Conservation (phyloP, 2,329 filamentous ascomycete genomes). For the Pyrenophora tritici-repentis region DNA sequence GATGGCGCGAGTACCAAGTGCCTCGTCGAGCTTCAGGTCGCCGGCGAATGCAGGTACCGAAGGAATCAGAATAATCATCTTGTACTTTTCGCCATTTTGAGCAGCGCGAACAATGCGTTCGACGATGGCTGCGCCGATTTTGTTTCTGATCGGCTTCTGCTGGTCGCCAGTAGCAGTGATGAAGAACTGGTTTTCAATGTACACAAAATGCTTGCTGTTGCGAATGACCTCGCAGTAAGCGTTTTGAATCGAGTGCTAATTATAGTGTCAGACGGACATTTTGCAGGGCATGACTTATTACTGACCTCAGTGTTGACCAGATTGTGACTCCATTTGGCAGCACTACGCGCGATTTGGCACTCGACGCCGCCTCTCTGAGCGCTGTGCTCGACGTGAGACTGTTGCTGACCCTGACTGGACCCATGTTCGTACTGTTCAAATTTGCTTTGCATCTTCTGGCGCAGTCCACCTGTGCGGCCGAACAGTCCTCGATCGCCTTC, state of each 20-base stretch:
- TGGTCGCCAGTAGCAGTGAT: conserved; percentile 77
- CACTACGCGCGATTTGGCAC: conserved; percentile 48
- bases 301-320: conserved; percentile 57
- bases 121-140: conserved; percentile 78
- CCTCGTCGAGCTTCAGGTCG: conserved; percentile 73
- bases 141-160: conserved; percentile 75
- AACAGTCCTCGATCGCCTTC: conserved; percentile 43
- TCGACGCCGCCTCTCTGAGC: conserved; percentile 36
- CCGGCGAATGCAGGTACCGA: conserved; percentile 82
- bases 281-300: not conserved
- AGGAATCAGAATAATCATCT: conserved; percentile 77
- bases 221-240: conserved; percentile 77
- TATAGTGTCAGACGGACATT: conserved; percentile 11
- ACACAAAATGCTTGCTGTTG: conserved; percentile 73
- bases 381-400: conserved; percentile 40
- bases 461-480: conserved; percentile 30
- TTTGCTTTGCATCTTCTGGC: conserved; percentile 35
- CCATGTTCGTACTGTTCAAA: conserved; percentile 26
- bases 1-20: conserved; percentile 78
- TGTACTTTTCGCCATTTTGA: conserved; percentile 68
- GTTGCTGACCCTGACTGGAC: conserved; percentile 18
- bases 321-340: conserved; percentile 64
- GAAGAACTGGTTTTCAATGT: conserved; percentile 88
- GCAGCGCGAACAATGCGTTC: conserved; percentile 75
- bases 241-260: conserved; percentile 77